Percentiles rank a stretch among this genome's conserved stretches.
Conservation (phyloP, 352 stramenopile species). For the Phytophthora podocarpi region DNA sequence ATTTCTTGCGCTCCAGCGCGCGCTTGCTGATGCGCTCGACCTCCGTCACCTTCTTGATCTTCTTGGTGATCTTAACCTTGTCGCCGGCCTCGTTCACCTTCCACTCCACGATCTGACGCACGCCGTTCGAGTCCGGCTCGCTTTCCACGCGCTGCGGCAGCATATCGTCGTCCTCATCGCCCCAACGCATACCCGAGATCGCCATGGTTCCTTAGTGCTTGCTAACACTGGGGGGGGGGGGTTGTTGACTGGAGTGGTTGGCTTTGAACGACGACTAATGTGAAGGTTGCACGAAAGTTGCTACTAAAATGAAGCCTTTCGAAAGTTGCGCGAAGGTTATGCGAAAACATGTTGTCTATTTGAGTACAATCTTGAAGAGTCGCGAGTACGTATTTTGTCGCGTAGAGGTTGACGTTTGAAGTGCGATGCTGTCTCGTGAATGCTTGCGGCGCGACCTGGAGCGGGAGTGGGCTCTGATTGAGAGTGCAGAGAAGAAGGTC, state of each 20-base stretch:
- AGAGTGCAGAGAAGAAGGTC: conserved; percentile 71
- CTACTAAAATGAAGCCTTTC: too few relatives aligned
- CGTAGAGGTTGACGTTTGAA: conserved; percentile 11
- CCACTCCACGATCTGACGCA: conserved; percentile 90
- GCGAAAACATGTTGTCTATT: too few relatives aligned
- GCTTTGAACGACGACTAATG: too few relatives aligned
- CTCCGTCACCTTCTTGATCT: conserved; percentile 87
- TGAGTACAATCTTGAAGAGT: too few relatives aligned
- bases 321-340: too few relatives aligned
- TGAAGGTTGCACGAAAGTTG: too few relatives aligned
- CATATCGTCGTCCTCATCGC: conserved; percentile 76
- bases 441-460: conserved; percentile 59
- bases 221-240: conserved; percentile 3
- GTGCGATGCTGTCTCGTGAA: conserved; percentile 55
- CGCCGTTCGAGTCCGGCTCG: conserved; percentile 79
- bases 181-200: conserved; percentile 77
- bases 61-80: conserved; percentile 92
- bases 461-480: conserved; percentile 64
- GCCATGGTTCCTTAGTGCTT: conserved; percentile 62
- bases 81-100: conserved; percentile 90
- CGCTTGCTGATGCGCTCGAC: conserved; percentile 87
- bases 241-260: too few relatives aligned
- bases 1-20: conserved; percentile 82
- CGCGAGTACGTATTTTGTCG: too few relatives aligned
- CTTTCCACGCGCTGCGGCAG: conserved; percentile 83